These are phyloP conservation scores for Vanilla planifolia DNA, from an alignment of 106 monocot genomes.

Conservation along the genomic window DNA sequence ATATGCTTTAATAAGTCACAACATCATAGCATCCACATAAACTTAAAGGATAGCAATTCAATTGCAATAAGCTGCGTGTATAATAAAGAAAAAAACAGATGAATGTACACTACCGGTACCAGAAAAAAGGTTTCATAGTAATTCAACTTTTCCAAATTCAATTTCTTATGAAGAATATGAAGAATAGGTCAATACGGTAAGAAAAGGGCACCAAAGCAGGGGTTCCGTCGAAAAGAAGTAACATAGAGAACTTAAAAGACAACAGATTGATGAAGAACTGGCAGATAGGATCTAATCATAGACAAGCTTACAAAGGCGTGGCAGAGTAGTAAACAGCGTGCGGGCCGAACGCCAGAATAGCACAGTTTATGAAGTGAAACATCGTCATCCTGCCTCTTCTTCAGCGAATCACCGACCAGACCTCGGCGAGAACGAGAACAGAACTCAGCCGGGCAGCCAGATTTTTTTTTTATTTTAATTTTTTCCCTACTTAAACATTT, in stretches of 20 bases:
- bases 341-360: constrained; percentile 91
- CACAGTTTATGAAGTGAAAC: constrained; percentile 96
- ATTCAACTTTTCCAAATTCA: neutral
- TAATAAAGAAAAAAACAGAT: too few species aligned
- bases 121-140: neutral
- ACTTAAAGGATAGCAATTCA: neutral
- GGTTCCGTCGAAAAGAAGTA: neutral
- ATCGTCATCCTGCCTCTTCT: constrained; percentile 57
- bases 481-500: too few species aligned
- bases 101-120: neutral
- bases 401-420: neutral
- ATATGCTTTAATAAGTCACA: neutral
- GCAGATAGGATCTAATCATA: neutral
- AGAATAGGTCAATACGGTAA: neutral
- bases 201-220: neutral
- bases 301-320: constrained; percentile 61
- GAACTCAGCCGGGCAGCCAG: too few species aligned
- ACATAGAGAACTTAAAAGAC: neutral
- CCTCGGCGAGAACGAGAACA: neutral
- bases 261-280: neutral
- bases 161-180: neutral
- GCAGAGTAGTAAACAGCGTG: constrained; percentile 96
- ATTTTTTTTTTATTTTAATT: too few species aligned
- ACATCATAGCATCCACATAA: neutral
- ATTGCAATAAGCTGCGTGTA: too few species aligned